phyloP scores from a whole-genome alignment of 305 asterid species.

The Fraxinus dipetala region DNA sequence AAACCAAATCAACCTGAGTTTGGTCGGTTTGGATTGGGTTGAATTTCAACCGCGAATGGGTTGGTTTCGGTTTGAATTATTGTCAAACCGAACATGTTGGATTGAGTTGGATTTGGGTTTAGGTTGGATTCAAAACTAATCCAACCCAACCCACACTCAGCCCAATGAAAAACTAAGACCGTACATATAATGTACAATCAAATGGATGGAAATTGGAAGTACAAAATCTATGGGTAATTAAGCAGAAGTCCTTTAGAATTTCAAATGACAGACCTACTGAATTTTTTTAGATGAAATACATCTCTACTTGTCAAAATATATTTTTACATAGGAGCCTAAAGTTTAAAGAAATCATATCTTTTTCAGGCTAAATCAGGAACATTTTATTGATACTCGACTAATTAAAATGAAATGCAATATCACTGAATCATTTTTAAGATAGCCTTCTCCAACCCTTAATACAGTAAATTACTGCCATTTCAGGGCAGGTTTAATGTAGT shows the following conservation, averaged over 20 bases:
- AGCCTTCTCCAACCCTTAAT: not conserved
- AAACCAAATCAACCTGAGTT: too few species aligned
- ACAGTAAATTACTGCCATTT: not conserved
- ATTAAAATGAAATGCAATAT: not conserved
- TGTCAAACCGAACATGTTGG: too few species aligned
- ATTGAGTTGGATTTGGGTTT: too few species aligned
- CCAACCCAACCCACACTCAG: too few species aligned
- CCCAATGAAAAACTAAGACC: not conserved
- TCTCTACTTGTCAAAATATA: not conserved
- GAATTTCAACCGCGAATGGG: too few species aligned
- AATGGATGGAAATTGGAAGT: not conserved
- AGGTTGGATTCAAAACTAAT: too few species aligned
- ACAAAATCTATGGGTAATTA: not conserved
- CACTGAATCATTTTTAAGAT: not conserved
- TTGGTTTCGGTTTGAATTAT: too few species aligned
- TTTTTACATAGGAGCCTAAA: not conserved
- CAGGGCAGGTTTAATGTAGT: not conserved
- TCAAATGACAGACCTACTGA: not conserved
- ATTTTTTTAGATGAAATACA: not conserved
- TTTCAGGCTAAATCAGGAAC: not conserved
- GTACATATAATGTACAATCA: not conserved
- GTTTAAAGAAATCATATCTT: not conserved
- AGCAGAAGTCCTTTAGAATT: not conserved
- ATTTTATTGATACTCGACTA: not conserved
- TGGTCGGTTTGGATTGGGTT: too few species aligned